Evolutionary conservation across 2,329 filamentous ascomycete species (phyloP).

Genomic region (Teratosphaeria gauchensis): DNA sequence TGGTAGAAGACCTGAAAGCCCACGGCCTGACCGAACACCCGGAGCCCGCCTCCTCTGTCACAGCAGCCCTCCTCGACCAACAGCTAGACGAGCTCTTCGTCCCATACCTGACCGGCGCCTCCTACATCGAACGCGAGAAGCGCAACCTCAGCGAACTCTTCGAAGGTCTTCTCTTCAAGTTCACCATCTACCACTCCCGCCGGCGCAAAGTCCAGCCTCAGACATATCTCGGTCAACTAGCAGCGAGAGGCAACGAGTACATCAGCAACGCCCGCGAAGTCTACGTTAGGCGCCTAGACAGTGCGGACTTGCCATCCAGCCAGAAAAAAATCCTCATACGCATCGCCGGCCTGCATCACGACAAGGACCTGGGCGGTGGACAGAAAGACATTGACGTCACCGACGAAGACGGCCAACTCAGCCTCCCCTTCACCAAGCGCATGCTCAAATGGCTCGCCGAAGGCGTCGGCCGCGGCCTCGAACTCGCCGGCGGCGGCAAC

Average conservation of each 20-base stretch:
- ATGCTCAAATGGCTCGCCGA: constrained; percentile 98
- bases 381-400: constrained; percentile 80
- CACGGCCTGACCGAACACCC: constrained; percentile 94
- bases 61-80: constrained; percentile 59
- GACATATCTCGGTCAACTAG: constrained; percentile 76
- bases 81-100: constrained; percentile 58
- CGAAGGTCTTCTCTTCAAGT: constrained; percentile 90
- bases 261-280: constrained; percentile 81
- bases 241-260: constrained; percentile 81
- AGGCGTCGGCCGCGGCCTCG: constrained; percentile 80
- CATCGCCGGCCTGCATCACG: constrained; percentile 65
- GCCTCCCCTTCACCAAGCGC: constrained; percentile 79
- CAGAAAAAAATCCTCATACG: constrained; percentile 86
- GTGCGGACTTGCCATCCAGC: constrained; percentile 74
- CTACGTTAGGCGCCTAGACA: constrained; percentile 81
- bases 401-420: constrained; percentile 79
- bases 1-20: constrained; percentile 87
- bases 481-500: constrained; percentile 66
- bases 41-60: constrained; percentile 79
- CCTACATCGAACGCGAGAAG: constrained; percentile 57
- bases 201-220: constrained; percentile 66
- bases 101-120: constrained; percentile 55
- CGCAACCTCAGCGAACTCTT: constrained; percentile 69
- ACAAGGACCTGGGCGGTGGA: constrained; percentile 43
- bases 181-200: constrained; percentile 84